Conservation (phyloP, 768 basidiomycete species). For the Baorangia bicolor region DNA sequence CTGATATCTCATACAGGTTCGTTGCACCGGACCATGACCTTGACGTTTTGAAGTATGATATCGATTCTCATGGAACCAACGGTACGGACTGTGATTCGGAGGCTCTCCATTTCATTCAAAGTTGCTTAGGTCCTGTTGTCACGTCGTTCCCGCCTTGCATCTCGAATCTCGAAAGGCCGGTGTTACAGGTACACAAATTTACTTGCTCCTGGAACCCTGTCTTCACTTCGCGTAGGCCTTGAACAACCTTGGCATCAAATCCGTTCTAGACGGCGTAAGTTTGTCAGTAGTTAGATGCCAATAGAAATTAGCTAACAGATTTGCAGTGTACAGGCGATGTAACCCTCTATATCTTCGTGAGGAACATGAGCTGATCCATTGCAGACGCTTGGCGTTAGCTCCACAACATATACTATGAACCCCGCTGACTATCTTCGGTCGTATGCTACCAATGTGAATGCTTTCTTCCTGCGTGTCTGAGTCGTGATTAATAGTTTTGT, state of each 20-base stretch:
- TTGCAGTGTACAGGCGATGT: not conserved
- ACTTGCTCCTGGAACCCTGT: not conserved
- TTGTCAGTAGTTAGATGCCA: not conserved
- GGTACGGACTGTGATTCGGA: not conserved
- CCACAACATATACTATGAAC: not conserved
- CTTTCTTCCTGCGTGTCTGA: not conserved
- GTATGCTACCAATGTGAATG: not conserved
- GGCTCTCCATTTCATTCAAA: not conserved
- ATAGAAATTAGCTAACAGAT: not conserved
- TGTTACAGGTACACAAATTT: not conserved
- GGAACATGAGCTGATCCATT: not conserved
- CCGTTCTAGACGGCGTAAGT: not conserved
- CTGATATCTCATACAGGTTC: not conserved
- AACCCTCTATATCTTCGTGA: not conserved
- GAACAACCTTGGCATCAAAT: not conserved
- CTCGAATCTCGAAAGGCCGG: not conserved
- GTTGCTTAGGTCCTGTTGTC: not conserved
- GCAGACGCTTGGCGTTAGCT: not conserved
- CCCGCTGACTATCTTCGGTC: not conserved
- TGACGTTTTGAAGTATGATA: not conserved
- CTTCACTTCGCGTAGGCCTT: not conserved
- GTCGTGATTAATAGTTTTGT: not conserved
- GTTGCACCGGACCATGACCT: slow-evolving; percentile 1
- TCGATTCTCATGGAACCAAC: not conserved
- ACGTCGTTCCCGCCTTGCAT: not conserved